Percentiles rank a stretch among this genome's conserved stretches.
Evolutionary conservation across 2,329 filamentous ascomycete genomes (phyloP).

Genomic region (Ophiosphaerella korrae): DNA sequence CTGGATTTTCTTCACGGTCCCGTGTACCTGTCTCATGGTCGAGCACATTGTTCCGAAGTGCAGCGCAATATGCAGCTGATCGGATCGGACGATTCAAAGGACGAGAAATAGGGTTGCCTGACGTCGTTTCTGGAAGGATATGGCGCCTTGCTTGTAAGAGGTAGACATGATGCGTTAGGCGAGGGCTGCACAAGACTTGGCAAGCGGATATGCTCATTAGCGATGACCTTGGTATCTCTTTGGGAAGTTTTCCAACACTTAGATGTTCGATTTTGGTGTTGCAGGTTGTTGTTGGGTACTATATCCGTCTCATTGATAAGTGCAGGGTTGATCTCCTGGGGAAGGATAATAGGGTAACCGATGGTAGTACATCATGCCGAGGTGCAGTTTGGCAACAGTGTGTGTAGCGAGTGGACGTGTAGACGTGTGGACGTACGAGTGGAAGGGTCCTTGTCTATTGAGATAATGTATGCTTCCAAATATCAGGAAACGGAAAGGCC

Average conservation of each 20-base stretch:
- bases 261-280: not conserved
- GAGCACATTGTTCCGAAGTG: too few relatives aligned
- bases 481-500: slow-evolving; percentile 4
- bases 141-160: not conserved
- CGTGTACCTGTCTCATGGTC: slow-evolving; percentile 8
- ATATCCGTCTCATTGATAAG: not conserved
- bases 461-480: not conserved
- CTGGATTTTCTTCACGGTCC: slow-evolving; percentile 1
- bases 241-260: not conserved
- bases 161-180: slow-evolving; percentile 7
- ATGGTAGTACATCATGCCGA: slow-evolving; percentile 2
- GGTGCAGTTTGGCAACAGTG: slow-evolving; percentile 1
- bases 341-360: not conserved
- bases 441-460: slow-evolving; percentile 2
- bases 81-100: too few relatives aligned
- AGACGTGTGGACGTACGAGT: slow-evolving; percentile 7
- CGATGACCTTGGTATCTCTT: too few relatives aligned
- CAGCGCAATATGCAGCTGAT: too few relatives aligned
- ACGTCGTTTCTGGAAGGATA: too few relatives aligned
- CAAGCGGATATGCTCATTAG: not conserved
- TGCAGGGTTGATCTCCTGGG: not conserved
- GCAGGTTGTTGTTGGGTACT: too few relatives aligned
- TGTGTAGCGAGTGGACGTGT: slow-evolving; percentile 20
- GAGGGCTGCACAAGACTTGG: slow-evolving; percentile 12
- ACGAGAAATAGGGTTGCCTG: not conserved